A percentile compares a stretch with the other conserved stretches of the same genome.
Evolutionary conservation across 208 protist genomes (phyloP).

Genomic region (Acanthamoeba lenticulata): DNA sequence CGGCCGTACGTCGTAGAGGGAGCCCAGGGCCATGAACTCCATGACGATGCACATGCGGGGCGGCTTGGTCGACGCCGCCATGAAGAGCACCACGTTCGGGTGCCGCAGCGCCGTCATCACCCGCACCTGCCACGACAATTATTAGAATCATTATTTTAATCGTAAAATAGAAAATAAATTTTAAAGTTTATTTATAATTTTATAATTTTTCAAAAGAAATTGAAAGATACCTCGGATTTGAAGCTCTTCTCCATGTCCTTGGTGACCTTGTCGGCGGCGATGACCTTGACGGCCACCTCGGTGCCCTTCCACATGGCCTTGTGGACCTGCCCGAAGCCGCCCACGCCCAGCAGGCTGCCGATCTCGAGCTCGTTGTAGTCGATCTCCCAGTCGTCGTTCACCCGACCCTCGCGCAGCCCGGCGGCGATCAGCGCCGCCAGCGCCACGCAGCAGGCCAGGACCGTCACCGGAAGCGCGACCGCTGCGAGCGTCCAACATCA

Average conservation of each 20-base stretch:
- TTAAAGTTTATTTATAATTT: too few relatives aligned
- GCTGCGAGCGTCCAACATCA: too few relatives aligned
- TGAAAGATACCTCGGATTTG: conserved; percentile 11
- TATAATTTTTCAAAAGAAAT: background rate
- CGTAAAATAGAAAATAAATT: too few relatives aligned
- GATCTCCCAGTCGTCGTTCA: background rate
- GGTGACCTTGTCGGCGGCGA: background rate
- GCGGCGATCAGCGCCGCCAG: background rate
- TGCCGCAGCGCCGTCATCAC: conserved; percentile 73
- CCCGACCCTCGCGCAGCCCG: background rate
- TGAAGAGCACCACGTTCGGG: conserved; percentile 79
- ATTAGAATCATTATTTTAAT: background rate
- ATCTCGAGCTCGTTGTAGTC: background rate
- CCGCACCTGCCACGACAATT: background rate
- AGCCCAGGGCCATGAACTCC: conserved; percentile 9
- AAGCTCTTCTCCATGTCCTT: conserved; percentile 12
- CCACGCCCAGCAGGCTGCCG: background rate
- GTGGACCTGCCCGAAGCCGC: background rate
- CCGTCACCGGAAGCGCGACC: background rate
- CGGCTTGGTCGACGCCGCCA: conserved; percentile 65
- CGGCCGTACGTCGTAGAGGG: background rate
- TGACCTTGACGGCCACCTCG: conserved; percentile 19
- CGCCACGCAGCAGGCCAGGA: background rate
- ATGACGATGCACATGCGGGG: background rate
- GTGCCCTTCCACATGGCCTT: conserved; percentile 30